These are phyloP conservation scores for Exserohilum turcica DNA, from an alignment of 2,329 filamentous ascomycete genomes.

Conservation along the genomic window DNA sequence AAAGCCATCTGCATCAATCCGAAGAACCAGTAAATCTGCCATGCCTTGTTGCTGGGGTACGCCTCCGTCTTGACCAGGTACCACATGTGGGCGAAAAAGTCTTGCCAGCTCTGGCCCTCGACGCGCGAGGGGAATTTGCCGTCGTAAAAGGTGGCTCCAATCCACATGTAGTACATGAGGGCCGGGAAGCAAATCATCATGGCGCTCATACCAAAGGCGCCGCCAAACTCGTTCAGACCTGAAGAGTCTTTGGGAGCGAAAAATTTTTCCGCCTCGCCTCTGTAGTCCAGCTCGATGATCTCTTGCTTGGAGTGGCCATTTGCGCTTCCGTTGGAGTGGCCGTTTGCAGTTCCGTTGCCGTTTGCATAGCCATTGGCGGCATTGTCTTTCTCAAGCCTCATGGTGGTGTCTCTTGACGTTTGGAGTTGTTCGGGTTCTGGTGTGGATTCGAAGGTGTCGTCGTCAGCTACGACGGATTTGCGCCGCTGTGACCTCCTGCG, in stretches of 20 bases:
- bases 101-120: conserved; percentile 67
- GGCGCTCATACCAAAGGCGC: conserved; percentile 73
- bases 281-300: conserved; percentile 15
- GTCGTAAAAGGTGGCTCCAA: conserved; percentile 90
- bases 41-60: conserved; percentile 80
- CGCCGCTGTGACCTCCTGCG: conserved; percentile 50
- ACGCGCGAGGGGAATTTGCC: conserved; percentile 75
- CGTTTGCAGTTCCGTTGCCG: conserved; percentile 34
- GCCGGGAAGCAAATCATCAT: conserved; percentile 95
- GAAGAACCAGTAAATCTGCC: conserved; percentile 94
- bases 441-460: conserved; percentile 42
- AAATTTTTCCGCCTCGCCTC: conserved; percentile 46
- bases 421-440: conserved; percentile 37
- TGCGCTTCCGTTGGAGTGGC: conserved; percentile 25
- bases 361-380: conserved; percentile 41
- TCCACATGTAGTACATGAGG: conserved; percentile 99
- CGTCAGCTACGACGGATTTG: conserved; percentile 45
- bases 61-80: conserved; percentile 80
- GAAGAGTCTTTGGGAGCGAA: conserved; percentile 49
- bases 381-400: conserved; percentile 31
- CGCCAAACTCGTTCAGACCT: conserved; percentile 80
- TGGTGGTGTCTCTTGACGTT: conserved; percentile 9
- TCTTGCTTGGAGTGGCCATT: conserved; percentile 41
- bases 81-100: conserved; percentile 75
- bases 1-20: conserved; percentile 81